These are phyloP conservation scores for Pulveroboletus sp. DNA, from an alignment of 768 basidiomycete species.

Conservation along the genomic window DNA sequence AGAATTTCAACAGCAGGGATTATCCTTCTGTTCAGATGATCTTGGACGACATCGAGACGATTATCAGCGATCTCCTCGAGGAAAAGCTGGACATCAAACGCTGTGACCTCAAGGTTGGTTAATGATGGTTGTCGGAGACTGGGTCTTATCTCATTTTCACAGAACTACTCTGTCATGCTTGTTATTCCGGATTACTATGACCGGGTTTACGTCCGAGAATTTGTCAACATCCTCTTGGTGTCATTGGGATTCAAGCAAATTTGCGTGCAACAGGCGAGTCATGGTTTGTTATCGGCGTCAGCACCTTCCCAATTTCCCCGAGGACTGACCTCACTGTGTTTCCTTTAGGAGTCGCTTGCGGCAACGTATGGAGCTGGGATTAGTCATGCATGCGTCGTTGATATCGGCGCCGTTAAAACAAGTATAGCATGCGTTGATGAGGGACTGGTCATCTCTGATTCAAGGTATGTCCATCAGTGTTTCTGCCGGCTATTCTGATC, in stretches of 20 bases:
- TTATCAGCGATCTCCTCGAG: conserved; percentile 58
- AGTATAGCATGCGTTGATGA: conserved; percentile 94
- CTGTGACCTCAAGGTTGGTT: conserved; percentile 56
- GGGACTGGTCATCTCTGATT: conserved; percentile 81
- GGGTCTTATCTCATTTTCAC: background rate
- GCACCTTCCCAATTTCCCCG: no score
- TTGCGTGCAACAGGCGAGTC: conserved; percentile 77
- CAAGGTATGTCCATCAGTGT: conserved; percentile 52
- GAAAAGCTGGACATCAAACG: conserved; percentile 53
- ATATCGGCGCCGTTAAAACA: conserved; percentile 82
- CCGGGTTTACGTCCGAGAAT: conserved; percentile 72
- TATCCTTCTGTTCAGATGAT: conserved; percentile 68
- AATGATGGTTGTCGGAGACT: background rate
- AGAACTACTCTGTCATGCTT: conserved; percentile 86
- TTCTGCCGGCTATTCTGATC: conserved; percentile 2
- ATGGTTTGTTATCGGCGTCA: background rate
- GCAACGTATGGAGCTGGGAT: conserved; percentile 96
- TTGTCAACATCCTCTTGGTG: conserved; percentile 66
- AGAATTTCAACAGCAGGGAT: conserved; percentile 76
- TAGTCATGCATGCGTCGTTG: conserved; percentile 91
- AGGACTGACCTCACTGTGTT: background rate
- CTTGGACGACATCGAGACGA: conserved; percentile 72
- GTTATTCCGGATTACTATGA: conserved; percentile 93
- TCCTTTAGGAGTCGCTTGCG: conserved; percentile 75
- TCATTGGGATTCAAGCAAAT: conserved; percentile 91